Conservation (phyloP, 345 rosid genomes). For the Lenwebbia sp. region DNA sequence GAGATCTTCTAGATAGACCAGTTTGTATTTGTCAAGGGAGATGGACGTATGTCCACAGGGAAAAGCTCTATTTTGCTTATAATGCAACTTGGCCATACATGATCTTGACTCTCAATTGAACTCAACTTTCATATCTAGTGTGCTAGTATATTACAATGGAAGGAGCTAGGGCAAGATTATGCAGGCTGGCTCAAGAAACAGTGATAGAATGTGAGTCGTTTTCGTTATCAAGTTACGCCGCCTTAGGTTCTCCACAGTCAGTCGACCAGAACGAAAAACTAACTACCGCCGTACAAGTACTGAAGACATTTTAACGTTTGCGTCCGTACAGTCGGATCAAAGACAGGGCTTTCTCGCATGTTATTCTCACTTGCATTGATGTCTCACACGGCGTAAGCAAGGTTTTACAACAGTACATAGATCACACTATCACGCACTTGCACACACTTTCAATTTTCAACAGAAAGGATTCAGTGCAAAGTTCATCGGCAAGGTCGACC, state of each 20-base stretch:
- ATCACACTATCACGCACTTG: not conserved
- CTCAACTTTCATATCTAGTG: not conserved
- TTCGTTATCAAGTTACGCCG: not conserved
- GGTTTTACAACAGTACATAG: too few relatives aligned
- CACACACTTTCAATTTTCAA: not conserved
- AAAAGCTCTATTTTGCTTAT: not conserved
- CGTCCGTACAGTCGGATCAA: not conserved
- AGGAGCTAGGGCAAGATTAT: not conserved
- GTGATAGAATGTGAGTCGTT: not conserved
- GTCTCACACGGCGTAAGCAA: not conserved
- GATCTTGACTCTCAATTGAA: not conserved
- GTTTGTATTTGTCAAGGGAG: not conserved
- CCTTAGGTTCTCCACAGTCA: not conserved
- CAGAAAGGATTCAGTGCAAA: not conserved
- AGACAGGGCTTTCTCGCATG: not conserved
- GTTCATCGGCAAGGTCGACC: not conserved
- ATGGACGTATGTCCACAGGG: not conserved
- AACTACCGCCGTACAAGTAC: not conserved
- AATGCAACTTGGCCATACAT: not conserved
- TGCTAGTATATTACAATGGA: not conserved
- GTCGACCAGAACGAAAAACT: not conserved
- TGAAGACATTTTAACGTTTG: not conserved
- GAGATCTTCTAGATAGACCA: not conserved
- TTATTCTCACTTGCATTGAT: not conserved
- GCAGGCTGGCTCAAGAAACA: not conserved